A percentile compares a stretch with the other conserved stretches of the same genome.
These are phyloP conservation scores for Cordia subcordata DNA, from an alignment of 257 asterid species.

Conservation along the genomic window DNA sequence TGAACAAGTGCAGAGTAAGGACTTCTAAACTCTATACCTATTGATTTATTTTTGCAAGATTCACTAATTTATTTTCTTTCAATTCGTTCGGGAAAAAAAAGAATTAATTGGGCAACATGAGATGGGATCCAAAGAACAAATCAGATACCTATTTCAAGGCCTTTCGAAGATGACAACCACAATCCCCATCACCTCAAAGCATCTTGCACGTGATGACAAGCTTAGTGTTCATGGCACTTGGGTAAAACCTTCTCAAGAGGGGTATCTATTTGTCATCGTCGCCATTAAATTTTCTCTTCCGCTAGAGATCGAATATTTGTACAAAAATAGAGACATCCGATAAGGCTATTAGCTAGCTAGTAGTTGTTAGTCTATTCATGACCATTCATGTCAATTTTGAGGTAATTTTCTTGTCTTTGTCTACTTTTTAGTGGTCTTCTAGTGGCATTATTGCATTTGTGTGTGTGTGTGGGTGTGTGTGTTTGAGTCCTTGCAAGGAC, in stretches of 20 bases:
- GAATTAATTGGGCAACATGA: conserved; percentile 2
- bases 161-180: conserved; percentile 36
- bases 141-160: conserved; percentile 27
- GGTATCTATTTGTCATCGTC: conserved; percentile 23
- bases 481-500: conserved; percentile 11
- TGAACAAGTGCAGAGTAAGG: too few species aligned
- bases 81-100: too few species aligned
- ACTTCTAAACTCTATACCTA: too few species aligned
- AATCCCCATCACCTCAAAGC: conserved; percentile 36
- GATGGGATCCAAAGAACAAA: conserved; percentile 31
- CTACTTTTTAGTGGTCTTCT: conserved; percentile 1
- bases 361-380: conserved; percentile 2
- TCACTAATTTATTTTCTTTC: too few species aligned
- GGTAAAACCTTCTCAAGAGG: conserved; percentile 12
- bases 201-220: conserved; percentile 68
- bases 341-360: neutral
- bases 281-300: neutral
- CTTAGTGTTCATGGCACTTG: conserved; percentile 29
- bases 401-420: neutral
- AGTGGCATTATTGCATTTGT: conserved; percentile 13
- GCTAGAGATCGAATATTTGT: conserved; percentile 1
- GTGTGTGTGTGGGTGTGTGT: too few species aligned
- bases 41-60: too few species aligned
- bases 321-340: neutral
- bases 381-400: conserved; percentile 16